phyloP scores from a whole-genome alignment of 805 yeast genomes.

The Candida krabiensis region DNA sequence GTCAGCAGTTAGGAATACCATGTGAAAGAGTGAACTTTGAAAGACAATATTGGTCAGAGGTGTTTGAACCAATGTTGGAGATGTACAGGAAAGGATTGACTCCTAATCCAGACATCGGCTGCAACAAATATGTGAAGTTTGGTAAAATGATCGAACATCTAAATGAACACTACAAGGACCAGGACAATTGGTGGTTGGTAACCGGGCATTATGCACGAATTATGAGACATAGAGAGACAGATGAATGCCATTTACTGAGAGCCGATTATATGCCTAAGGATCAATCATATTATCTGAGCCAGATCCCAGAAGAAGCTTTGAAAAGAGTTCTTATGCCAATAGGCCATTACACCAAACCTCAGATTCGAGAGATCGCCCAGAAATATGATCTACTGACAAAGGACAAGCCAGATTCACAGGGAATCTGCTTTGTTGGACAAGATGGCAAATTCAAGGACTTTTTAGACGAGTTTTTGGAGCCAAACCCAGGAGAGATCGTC shows the following conservation, averaged over 20 bases:
- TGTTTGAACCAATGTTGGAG: slow-evolving; percentile 88
- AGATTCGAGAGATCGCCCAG: slow-evolving; percentile 69
- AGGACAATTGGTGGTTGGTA: slow-evolving; percentile 72
- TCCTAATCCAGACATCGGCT: slow-evolving; percentile 93
- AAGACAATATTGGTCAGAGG: slow-evolving; percentile 88
- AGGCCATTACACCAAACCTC: slow-evolving; percentile 74
- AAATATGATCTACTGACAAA: slow-evolving; percentile 57
- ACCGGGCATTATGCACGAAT: slow-evolving; percentile 82
- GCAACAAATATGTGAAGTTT: slow-evolving; percentile 84
- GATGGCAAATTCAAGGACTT: slow-evolving; percentile 66
- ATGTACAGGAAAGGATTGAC: slow-evolving; percentile 72
- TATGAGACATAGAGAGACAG: slow-evolving; percentile 33
- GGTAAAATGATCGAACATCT: slow-evolving; percentile 70
- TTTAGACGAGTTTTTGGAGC: slow-evolving; percentile 68
- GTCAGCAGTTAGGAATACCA: slow-evolving; percentile 59
- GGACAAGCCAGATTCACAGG: slow-evolving; percentile 89
- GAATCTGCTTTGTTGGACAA: slow-evolving; percentile 85
- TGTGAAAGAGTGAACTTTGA: slow-evolving; percentile 82
- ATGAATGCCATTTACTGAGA: slow-evolving; percentile 50
- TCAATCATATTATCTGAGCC: slow-evolving; percentile 87
- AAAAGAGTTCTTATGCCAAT: slow-evolving; percentile 69
- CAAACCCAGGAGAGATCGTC: slow-evolving; percentile 77
- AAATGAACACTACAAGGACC: slow-evolving; percentile 10
- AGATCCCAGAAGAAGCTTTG: slow-evolving; percentile 49
- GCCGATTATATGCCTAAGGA: slow-evolving; percentile 67